A percentile compares a stretch with the other conserved stretches of the same genome.
phyloP scores from a whole-genome alignment of 2,329 filamentous ascomycete genomes.

The Fusarium sp. region DNA sequence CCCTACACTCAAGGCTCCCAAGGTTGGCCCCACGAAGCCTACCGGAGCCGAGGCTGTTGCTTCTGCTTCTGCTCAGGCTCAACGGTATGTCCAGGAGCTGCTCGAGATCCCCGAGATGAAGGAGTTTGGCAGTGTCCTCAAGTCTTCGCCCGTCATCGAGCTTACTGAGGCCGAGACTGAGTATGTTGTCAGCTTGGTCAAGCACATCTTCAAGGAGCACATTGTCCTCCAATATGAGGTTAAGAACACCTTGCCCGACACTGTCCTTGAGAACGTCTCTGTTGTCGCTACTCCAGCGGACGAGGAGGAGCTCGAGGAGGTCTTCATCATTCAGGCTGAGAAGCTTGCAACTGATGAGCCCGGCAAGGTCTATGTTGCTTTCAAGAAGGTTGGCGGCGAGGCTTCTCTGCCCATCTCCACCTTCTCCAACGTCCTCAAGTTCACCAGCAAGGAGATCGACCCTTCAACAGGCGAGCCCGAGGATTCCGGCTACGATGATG shows the following conservation, averaged over 20 bases:
- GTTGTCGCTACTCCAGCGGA: constrained; percentile 82
- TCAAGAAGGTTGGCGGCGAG: constrained; percentile 83
- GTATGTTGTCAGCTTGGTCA: constrained; percentile 92
- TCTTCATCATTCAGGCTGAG: constrained; percentile 91
- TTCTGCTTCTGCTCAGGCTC: constrained; percentile 79
- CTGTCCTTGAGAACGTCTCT: constrained; percentile 88
- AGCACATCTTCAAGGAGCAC: constrained; percentile 98
- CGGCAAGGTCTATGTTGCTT: constrained; percentile 93
- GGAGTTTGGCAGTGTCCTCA: constrained; percentile 88
- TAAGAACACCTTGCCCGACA: constrained; percentile 95
- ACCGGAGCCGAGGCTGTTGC: constrained; percentile 78
- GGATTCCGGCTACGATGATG: constrained; percentile 92
- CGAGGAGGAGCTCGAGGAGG: constrained; percentile 85
- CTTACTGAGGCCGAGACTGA: constrained; percentile 97
- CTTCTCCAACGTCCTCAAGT: constrained; percentile 94
- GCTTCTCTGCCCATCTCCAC: constrained; percentile 78
- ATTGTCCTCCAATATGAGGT: constrained; percentile 96
- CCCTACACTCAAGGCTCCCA: constrained; percentile 92
- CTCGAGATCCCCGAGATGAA: constrained; percentile 90
- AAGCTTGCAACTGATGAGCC: constrained; percentile 85
- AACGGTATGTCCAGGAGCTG: constrained; percentile 89
- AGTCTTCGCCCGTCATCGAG: constrained; percentile 86
- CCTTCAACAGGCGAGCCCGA: constrained; percentile 93
- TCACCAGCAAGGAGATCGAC: constrained; percentile 98
- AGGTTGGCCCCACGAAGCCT: constrained; percentile 78